Percentiles rank a stretch among this genome's conserved stretches.
Evolutionary conservation across 1,284 basidiomycete genomes (phyloP).

Genomic region (Irpex sp.): DNA sequence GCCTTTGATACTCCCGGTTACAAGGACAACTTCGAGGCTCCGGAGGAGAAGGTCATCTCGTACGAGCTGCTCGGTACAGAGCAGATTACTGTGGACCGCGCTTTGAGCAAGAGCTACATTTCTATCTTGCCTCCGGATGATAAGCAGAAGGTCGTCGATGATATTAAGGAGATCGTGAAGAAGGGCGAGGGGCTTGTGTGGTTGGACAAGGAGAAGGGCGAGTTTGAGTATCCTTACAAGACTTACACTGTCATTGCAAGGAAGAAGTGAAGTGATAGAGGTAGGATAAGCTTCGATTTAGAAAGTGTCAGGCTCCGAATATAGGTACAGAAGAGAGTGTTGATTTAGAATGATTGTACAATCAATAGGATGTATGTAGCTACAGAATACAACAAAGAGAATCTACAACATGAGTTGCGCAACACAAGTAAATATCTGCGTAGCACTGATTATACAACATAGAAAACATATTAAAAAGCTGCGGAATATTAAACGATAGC

Average conservation of each 20-base stretch:
- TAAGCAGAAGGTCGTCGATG: constrained; percentile 44
- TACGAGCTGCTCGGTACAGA: constrained; percentile 45
- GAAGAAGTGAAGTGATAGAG: constrained; percentile 31
- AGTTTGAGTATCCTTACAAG: constrained; percentile 55
- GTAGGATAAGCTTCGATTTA: not conserved
- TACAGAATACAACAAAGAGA: not conserved
- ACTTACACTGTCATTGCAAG: constrained; percentile 39
- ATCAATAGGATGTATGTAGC: not conserved
- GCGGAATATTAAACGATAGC: not conserved
- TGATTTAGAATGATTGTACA: not conserved
- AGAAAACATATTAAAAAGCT: not conserved
- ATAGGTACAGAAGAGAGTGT: not conserved
- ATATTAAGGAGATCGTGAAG: constrained; percentile 47
- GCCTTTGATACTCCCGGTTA: constrained; percentile 58
- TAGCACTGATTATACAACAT: not conserved
- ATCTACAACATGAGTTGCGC: not conserved
- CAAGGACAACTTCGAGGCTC: constrained; percentile 45
- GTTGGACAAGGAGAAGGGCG: constrained; percentile 44
- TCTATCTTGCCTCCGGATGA: constrained; percentile 51
- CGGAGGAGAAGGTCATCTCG: constrained; percentile 49
- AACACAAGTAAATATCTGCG: not conserved
- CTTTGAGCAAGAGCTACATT: constrained; percentile 73
- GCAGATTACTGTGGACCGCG: constrained; percentile 56
- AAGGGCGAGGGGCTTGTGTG: constrained; percentile 41
- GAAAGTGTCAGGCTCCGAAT: not conserved